These are phyloP conservation scores for Clohesyomyces aquaticus DNA, from an alignment of 495 filamentous ascomycete species.

Conservation along the genomic window DNA sequence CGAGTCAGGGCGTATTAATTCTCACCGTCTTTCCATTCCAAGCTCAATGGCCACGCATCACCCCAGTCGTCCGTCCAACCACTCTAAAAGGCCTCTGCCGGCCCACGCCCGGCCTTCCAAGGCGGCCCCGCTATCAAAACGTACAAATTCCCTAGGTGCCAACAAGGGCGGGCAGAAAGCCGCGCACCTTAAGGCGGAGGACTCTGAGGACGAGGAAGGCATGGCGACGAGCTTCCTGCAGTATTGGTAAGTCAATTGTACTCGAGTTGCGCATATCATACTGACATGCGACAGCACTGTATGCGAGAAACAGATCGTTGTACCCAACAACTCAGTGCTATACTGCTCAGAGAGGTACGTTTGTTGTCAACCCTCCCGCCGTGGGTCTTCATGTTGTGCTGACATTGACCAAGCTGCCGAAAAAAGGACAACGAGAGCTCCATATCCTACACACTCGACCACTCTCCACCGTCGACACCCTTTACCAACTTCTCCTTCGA, in stretches of 20 bases:
- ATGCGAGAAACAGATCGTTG: slow-evolving; percentile 69
- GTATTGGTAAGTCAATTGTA: slow-evolving; percentile 60
- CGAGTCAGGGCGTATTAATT: slow-evolving; percentile 27
- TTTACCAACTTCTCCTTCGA: slow-evolving; percentile 43
- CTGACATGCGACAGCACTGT: too few species aligned
- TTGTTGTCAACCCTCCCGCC: background rate
- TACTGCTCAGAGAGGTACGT: slow-evolving; percentile 53
- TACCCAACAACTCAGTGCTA: slow-evolving; percentile 62
- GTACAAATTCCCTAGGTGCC: slow-evolving; percentile 27
- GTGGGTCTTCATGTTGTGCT: background rate
- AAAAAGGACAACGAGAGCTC: slow-evolving; percentile 45
- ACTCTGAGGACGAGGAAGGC: slow-evolving; percentile 54
- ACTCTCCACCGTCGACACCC: slow-evolving; percentile 39
- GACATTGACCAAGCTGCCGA: slow-evolving; percentile 45
- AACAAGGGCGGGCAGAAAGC: slow-evolving; percentile 28
- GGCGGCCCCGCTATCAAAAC: slow-evolving; percentile 33
- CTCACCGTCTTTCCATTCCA: slow-evolving; percentile 41
- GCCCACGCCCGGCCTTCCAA: slow-evolving; percentile 38
- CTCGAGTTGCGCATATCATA: slow-evolving; percentile 32
- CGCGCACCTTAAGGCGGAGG: slow-evolving; percentile 30
- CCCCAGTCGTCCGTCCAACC: slow-evolving; percentile 27
- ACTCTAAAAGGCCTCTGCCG: slow-evolving; percentile 37
- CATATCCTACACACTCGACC: slow-evolving; percentile 25
- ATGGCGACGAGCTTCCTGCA: slow-evolving; percentile 68
- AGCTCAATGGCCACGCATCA: slow-evolving; percentile 38